These are phyloP conservation scores for Mycena indigotica DNA, from an alignment of 768 basidiomycete genomes.

Conservation along the genomic window DNA sequence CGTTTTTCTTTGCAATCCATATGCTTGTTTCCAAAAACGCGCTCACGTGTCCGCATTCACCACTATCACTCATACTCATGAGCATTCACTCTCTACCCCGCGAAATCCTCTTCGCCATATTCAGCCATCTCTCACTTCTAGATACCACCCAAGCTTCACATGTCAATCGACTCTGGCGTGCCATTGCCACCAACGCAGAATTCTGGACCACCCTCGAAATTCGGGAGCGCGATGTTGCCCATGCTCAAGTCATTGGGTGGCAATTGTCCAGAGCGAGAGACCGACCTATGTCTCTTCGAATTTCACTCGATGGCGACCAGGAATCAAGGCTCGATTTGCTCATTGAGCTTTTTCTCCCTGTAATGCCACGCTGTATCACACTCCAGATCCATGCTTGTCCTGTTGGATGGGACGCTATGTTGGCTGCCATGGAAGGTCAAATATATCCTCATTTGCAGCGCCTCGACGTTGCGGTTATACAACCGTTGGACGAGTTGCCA, in stretches of 20 bases:
- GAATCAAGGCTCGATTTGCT: neutral
- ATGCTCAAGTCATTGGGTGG: neutral
- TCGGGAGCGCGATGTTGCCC: neutral
- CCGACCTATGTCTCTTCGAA: neutral
- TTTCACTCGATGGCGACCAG: neutral
- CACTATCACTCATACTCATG: neutral
- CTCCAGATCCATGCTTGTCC: constrained; percentile 1
- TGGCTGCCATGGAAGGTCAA: constrained; percentile 1
- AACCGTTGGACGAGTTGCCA: neutral
- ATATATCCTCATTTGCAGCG: constrained; percentile 4
- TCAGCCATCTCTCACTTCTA: neutral
- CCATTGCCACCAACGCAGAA: neutral
- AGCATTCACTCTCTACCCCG: neutral
- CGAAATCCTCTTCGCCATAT: neutral
- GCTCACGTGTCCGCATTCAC: no score
- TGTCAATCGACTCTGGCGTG: neutral
- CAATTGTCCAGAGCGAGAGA: neutral
- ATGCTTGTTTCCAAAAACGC: neutral
- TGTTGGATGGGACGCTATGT: constrained; percentile 4
- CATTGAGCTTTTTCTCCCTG: constrained; percentile 2
- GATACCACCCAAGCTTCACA: neutral
- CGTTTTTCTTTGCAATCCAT: constrained; percentile 1
- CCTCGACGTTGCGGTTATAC: constrained; percentile 5
- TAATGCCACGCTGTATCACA: constrained; percentile 4
- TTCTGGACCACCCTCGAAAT: neutral